Conservation (phyloP, 306 rosid species). For the Cucurbita ficifolia region DNA sequence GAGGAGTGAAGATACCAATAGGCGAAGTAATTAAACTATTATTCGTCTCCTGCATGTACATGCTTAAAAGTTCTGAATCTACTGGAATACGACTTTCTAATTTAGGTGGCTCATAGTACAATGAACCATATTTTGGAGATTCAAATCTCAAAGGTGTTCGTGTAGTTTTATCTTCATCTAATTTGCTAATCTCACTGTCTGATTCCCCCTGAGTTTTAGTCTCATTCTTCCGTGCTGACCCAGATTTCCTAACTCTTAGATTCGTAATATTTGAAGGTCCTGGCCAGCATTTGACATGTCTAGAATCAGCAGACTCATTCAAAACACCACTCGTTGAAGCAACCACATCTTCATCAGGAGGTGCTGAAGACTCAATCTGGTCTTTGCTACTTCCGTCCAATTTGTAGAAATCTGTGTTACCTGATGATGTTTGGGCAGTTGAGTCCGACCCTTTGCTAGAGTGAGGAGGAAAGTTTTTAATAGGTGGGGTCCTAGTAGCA, state of each 20-base stretch:
- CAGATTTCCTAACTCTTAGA: slow-evolving; percentile 37
- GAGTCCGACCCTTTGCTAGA: slow-evolving; percentile 45
- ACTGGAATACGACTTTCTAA: slow-evolving; percentile 28
- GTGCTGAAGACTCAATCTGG: slow-evolving; percentile 44
- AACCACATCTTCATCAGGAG: slow-evolving; percentile 32
- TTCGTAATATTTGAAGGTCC: slow-evolving; percentile 25
- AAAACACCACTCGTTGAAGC: slow-evolving; percentile 44
- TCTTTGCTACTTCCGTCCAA: slow-evolving; percentile 44
- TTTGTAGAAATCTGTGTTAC: slow-evolving; percentile 35
- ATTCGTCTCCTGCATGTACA: slow-evolving; percentile 25
- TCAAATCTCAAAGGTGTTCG: slow-evolving; percentile 27
- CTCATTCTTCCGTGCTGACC: slow-evolving; percentile 22
- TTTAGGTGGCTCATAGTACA: slow-evolving; percentile 64
- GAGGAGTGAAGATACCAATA: slow-evolving; percentile 65
- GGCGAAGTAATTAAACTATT: slow-evolving; percentile 40
- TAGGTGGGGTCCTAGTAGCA: slow-evolving; percentile 27
- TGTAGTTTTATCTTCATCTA: slow-evolving; percentile 26
- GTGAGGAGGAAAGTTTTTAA: slow-evolving; percentile 24
- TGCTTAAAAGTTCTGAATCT: slow-evolving; percentile 35
- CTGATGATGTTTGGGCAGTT: slow-evolving; percentile 57
- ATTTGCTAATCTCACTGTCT: slow-evolving; percentile 17
- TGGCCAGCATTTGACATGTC: slow-evolving; percentile 36
- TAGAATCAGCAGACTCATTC: slow-evolving; percentile 51
- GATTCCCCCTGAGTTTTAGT: slow-evolving; percentile 17
- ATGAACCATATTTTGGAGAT: slow-evolving; percentile 42